Conservation (phyloP, 805 yeast genomes). For the Saturnispora sanitii region DNA sequence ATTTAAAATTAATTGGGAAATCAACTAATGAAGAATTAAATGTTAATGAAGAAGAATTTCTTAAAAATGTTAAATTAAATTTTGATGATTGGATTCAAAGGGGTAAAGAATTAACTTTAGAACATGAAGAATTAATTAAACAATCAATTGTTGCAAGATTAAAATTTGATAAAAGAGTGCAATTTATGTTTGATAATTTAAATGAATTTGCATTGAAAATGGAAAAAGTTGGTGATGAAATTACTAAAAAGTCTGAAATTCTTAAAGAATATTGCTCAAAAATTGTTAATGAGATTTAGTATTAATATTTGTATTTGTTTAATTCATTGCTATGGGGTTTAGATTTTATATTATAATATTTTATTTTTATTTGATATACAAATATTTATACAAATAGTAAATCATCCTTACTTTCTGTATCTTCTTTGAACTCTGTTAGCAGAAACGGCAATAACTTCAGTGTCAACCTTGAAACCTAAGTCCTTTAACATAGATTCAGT, state of each 20-base stretch:
- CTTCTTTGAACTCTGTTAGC: constrained; percentile 82
- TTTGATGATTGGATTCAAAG: constrained; percentile 29
- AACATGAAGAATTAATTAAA: constrained; percentile 28
- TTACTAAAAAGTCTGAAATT: constrained; percentile 31
- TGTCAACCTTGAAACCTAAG: constrained; percentile 84
- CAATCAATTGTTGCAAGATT: constrained; percentile 30
- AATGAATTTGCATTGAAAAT: constrained; percentile 16
- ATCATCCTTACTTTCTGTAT: constrained; percentile 83
- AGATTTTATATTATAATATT: not conserved
- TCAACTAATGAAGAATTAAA: constrained; percentile 7
- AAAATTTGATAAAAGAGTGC: constrained; percentile 31
- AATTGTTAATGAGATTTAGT: constrained; percentile 22
- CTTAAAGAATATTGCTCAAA: constrained; percentile 36
- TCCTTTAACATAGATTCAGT: constrained; percentile 91
- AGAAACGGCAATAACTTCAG: constrained; percentile 78
- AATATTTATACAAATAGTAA: constrained; percentile 10
- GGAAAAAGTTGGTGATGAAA: constrained; percentile 21
- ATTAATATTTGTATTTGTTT: not conserved
- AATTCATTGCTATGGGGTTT: not conserved
- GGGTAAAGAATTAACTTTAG: constrained; percentile 27
- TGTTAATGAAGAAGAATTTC: constrained; percentile 13
- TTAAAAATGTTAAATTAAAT: constrained; percentile 13
- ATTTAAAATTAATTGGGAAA: constrained; percentile 10
- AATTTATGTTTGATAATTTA: constrained; percentile 14
- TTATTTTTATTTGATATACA: constrained; percentile 6